These are phyloP conservation scores for Sclerotinia spermophila DNA, from an alignment of 2,329 filamentous ascomycete genomes.

Conservation along the genomic window DNA sequence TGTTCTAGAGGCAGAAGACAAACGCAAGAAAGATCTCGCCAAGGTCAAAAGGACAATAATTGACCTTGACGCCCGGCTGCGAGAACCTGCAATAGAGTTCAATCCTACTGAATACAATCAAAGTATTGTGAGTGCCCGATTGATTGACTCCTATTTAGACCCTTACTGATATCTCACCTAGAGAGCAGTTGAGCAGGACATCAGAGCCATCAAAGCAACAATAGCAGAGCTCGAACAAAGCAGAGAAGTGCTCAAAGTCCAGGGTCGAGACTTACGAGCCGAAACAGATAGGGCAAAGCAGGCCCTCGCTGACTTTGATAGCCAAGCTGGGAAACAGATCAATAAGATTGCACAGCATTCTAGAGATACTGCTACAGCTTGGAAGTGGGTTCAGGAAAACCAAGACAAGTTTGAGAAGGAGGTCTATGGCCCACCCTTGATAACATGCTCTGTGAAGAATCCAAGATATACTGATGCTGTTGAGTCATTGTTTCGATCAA, in stretches of 20 bases:
- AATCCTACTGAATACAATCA: conserved; percentile 68
- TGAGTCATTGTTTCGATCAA: conserved; percentile 53
- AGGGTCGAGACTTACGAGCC: conserved; percentile 41
- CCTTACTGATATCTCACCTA: conserved; percentile 11
- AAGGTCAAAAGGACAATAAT: conserved; percentile 56
- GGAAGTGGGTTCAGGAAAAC: conserved; percentile 79
- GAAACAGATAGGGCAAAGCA: conserved; percentile 42
- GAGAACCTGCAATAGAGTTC: conserved; percentile 62
- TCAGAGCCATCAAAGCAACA: conserved; percentile 49
- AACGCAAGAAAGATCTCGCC: conserved; percentile 48
- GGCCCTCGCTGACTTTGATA: conserved; percentile 61
- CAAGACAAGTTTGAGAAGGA: conserved; percentile 55
- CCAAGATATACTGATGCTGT: conserved; percentile 54
- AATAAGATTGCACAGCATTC: conserved; percentile 59
- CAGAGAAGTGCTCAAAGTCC: conserved; percentile 32
- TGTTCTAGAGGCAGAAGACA: conserved; percentile 47
- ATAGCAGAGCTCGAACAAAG: conserved; percentile 25
- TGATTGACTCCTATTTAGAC: background rate
- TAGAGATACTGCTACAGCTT: conserved; percentile 64
- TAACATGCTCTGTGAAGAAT: conserved; percentile 62
- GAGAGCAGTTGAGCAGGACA: conserved; percentile 58
- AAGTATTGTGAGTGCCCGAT: conserved; percentile 56
- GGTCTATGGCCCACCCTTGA: conserved; percentile 63
- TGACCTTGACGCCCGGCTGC: conserved; percentile 58
- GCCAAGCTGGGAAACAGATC: conserved; percentile 70